A percentile compares a stretch with the other conserved stretches of the same genome.
phyloP scores from a whole-genome alignment of 208 protist species.

The Leishmania amazonensis region DNA sequence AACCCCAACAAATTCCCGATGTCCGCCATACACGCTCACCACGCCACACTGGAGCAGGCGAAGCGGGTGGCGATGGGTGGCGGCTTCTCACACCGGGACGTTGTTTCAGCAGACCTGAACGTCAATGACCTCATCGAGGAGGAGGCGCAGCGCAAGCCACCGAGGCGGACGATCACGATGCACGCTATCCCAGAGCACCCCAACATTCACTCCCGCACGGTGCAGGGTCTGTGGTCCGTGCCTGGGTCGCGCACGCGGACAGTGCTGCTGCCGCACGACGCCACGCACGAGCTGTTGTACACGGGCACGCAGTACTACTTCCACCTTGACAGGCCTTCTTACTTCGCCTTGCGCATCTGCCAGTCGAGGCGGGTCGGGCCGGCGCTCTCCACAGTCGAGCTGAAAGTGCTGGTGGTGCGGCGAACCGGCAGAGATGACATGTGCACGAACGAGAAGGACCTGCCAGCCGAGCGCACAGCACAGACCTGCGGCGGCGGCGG shows the following conservation, averaged over 20 bases:
- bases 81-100: not conserved
- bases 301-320: slow-evolving; percentile 51
- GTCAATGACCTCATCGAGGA: slow-evolving; percentile 2
- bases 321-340: slow-evolving; percentile 39
- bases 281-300: slow-evolving; percentile 2
- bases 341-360: slow-evolving; percentile 38
- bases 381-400: not conserved
- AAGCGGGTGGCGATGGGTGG: slow-evolving; percentile 6
- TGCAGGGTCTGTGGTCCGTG: slow-evolving; percentile 10
- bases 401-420: slow-evolving; percentile 23
- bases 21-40: slow-evolving; percentile 10
- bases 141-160: slow-evolving; percentile 6
- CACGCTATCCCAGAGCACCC: slow-evolving; percentile 17
- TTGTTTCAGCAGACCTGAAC: not conserved
- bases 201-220: slow-evolving; percentile 14
- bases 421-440: not conserved
- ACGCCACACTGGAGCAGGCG: slow-evolving; percentile 14
- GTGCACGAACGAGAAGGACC: not conserved
- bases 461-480: not conserved
- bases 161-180: slow-evolving; percentile 11
- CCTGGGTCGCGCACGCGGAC: not conserved
- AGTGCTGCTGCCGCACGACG: not conserved
- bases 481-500: not conserved
- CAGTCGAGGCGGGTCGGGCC: not conserved
- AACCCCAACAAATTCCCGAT: slow-evolving; percentile 5